Conservation (phyloP, 2,329 filamentous ascomycete genomes). For the Ophiostoma sp. region DNA sequence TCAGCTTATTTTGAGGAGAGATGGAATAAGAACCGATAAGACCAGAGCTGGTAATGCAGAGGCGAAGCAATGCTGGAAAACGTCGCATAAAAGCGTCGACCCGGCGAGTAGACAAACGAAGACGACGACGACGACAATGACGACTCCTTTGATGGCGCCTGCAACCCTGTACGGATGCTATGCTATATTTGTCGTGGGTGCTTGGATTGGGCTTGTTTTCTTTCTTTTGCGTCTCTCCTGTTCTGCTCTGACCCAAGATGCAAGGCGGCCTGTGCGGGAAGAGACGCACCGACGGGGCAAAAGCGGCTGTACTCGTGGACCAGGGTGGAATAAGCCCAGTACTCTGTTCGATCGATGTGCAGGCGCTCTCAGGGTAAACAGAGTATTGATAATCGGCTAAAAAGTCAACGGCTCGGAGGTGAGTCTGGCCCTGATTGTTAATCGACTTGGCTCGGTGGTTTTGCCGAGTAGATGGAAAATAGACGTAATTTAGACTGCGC, state of each 20-base stretch:
- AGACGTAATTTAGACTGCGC: not conserved
- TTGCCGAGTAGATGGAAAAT: not conserved
- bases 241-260: not conserved
- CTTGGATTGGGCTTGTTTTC: not conserved
- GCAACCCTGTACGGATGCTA: constrained; percentile 14
- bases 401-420: not conserved
- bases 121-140: constrained; percentile 18
- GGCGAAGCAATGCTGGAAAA: not conserved
- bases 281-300: constrained; percentile 3
- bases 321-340: not conserved
- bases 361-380: too few relatives aligned
- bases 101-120: not conserved
- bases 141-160: constrained; percentile 17
- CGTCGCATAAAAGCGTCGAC: not conserved
- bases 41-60: not conserved
- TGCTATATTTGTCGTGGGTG: constrained; percentile 7
- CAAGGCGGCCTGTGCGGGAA: constrained; percentile 20
- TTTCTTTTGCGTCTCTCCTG: not conserved
- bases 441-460: not conserved
- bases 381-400: not conserved
- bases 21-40: not conserved
- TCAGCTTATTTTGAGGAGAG: not conserved
- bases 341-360: not conserved
- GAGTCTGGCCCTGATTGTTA: not conserved
- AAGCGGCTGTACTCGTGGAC: not conserved